Evolutionary conservation across 2,329 filamentous ascomycete species (phyloP).

Genomic region (Aspergillus piperis): DNA sequence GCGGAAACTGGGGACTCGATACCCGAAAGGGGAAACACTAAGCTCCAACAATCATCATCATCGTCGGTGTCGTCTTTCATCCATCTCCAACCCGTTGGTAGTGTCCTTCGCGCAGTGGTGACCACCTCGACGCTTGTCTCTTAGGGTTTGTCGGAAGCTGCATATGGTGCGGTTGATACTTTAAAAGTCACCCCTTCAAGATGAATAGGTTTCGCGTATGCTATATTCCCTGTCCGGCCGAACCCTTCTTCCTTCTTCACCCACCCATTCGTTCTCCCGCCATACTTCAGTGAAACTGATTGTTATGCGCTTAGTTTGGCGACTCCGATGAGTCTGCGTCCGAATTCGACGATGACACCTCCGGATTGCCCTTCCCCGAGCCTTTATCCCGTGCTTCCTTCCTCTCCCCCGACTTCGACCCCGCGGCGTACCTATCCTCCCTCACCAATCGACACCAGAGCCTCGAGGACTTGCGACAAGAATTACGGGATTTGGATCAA

Average conservation of each 20-base stretch:
- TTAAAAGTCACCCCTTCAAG: constrained; percentile 5
- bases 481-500: constrained; percentile 78
- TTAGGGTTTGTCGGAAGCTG: background rate
- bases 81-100: no score
- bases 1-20: background rate
- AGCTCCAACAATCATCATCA: background rate
- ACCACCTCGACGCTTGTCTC: background rate
- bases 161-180: no score
- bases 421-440: constrained; percentile 78
- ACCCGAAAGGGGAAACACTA: background rate
- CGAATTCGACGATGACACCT: constrained; percentile 60
- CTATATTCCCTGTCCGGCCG: background rate
- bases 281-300: constrained; percentile 6
- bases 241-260: no score
- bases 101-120: background rate
- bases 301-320: constrained; percentile 38
- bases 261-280: background rate
- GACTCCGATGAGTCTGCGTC: constrained; percentile 50
- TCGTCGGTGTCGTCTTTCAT: background rate
- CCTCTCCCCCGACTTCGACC: constrained; percentile 73
- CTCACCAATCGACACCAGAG: constrained; percentile 89
- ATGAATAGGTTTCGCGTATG: constrained; percentile 41
- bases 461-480: constrained; percentile 85
- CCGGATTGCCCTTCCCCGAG: constrained; percentile 80
- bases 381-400: constrained; percentile 84